Conservation (phyloP, 2,329 filamentous ascomycete species). For the Salinomyces thailandicus region DNA sequence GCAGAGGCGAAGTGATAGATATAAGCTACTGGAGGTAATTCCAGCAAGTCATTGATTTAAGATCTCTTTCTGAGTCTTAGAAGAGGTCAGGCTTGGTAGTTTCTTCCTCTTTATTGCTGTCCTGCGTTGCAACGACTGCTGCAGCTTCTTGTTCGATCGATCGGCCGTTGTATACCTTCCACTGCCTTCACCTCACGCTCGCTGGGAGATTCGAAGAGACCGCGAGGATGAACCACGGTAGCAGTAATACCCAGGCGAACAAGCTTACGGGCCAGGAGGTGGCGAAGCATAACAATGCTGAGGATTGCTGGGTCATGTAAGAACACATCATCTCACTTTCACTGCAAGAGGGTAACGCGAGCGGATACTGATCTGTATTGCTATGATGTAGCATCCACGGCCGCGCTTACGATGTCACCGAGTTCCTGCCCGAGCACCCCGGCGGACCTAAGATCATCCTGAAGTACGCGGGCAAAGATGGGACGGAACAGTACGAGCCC, state of each 20-base stretch:
- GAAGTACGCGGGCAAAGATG: constrained; percentile 93
- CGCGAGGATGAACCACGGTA: constrained; percentile 30
- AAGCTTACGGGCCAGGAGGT: constrained; percentile 46
- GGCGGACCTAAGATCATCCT: constrained; percentile 88
- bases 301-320: constrained; percentile 70
- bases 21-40: no score
- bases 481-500: constrained; percentile 82
- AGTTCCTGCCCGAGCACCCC: constrained; percentile 43
- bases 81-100: no score
- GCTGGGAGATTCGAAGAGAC: no score
- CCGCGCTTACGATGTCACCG: constrained; percentile 55
- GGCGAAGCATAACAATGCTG: constrained; percentile 64
- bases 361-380: no score
- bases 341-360: neutral
- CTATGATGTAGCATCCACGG: constrained; percentile 55
- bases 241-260: constrained; percentile 30
- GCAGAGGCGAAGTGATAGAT: no score
- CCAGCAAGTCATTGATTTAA: no score
- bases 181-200: no score
- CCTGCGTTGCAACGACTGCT: no score
- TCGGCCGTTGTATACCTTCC: no score
- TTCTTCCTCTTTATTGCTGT: no score
- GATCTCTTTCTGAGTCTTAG: no score
- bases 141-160: no score
- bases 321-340: neutral